Evolutionary conservation across 2,329 filamentous ascomycete species (phyloP).

Genomic region (Talaromyces sp.): DNA sequence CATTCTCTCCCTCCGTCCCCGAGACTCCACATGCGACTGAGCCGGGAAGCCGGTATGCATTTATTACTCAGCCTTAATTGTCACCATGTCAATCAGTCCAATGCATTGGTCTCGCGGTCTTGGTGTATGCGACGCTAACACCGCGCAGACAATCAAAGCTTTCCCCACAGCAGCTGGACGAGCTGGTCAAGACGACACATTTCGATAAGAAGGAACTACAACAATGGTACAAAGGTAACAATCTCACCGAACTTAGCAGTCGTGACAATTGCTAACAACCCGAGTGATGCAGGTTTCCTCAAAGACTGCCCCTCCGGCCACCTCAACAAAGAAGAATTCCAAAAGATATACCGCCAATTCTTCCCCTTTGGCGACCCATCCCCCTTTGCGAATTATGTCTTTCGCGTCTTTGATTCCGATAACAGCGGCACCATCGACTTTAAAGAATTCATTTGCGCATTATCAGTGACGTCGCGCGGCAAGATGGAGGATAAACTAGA

Average conservation of each 20-base stretch:
- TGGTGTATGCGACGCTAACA: background rate
- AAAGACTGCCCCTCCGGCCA: constrained; percentile 97
- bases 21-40: background rate
- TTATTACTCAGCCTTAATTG: background rate
- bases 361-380: constrained; percentile 98
- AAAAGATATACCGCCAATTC: constrained; percentile 99
- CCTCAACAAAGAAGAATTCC: constrained; percentile 97
- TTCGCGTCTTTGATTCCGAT: constrained; percentile 98
- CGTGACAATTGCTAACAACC: background rate
- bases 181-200: constrained; percentile 94
- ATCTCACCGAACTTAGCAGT: background rate
- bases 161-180: constrained; percentile 89
- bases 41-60: background rate
- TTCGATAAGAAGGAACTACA: constrained; percentile 99
- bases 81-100: background rate
- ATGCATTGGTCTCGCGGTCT: background rate
- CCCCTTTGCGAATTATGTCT: constrained; percentile 97
- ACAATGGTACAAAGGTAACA: constrained; percentile 98
- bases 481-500: constrained; percentile 99
- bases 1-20: background rate
- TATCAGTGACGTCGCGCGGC: constrained; percentile 93
- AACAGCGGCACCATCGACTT: constrained; percentile 98
- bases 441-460: constrained; percentile 98
- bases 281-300: constrained; percentile 69
- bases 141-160: constrained; percentile 86